phyloP scores from a whole-genome alignment of 2,329 filamentous ascomycete species.

The Microsporum ferrugineum region DNA sequence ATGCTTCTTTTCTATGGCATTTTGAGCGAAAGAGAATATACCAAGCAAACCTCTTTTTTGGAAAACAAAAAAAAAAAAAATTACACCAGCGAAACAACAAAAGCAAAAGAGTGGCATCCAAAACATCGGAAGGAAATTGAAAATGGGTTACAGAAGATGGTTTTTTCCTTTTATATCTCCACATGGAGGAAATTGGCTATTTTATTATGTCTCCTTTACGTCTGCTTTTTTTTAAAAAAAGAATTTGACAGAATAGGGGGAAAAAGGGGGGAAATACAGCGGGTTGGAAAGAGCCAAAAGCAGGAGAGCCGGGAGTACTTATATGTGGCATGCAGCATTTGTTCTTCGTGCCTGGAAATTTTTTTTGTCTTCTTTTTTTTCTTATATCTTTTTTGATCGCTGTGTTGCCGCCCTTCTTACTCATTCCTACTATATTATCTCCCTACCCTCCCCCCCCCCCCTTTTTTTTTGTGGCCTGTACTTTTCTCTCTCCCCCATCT shows the following conservation, averaged over 20 bases:
- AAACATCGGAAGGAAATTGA: slow-evolving; percentile 9
- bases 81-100: slow-evolving; percentile 5
- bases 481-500: slow-evolving; percentile 19
- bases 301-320: slow-evolving; percentile 11
- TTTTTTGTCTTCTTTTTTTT: slow-evolving; percentile 9
- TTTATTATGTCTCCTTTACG: neutral
- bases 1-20: slow-evolving; percentile 1
- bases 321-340: slow-evolving; percentile 8
- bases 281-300: slow-evolving; percentile 9
- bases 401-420: slow-evolving; percentile 16
- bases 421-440: neutral
- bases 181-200: slow-evolving; percentile 1
- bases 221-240: neutral
- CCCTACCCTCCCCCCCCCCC: neutral
- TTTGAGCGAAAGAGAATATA: slow-evolving; percentile 6
- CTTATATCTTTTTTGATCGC: slow-evolving; percentile 3
- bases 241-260: slow-evolving; percentile 11
- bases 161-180: neutral
- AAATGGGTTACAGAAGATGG: slow-evolving; percentile 9
- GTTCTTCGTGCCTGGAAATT: slow-evolving; percentile 7
- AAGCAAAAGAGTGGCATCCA: slow-evolving; percentile 6
- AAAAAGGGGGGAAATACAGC: slow-evolving; percentile 9
- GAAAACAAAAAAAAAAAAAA: neutral
- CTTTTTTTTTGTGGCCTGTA: slow-evolving; percentile 19
- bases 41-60: slow-evolving; percentile 2